These are phyloP conservation scores for Jacaranda mimosifolia DNA, from an alignment of 257 asterid species.

Conservation along the genomic window DNA sequence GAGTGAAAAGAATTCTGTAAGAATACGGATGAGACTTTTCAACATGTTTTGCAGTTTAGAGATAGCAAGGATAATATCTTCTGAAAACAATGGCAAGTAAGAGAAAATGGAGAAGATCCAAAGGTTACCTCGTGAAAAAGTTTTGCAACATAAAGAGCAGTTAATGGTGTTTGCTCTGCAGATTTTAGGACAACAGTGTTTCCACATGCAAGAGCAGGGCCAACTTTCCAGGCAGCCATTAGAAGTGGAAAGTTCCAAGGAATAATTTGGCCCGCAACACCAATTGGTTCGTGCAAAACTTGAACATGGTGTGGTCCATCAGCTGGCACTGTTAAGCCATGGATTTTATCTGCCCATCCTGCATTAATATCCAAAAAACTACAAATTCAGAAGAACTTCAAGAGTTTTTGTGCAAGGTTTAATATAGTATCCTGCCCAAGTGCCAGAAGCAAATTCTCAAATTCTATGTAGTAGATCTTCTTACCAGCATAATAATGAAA, in stretches of 20 bases:
- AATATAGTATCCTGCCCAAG: background rate
- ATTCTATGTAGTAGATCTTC: too few species aligned
- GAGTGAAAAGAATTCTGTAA: too few species aligned
- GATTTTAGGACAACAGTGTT: slow-evolving; percentile 76
- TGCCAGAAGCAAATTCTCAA: background rate
- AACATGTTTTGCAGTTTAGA: too few species aligned
- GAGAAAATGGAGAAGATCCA: too few species aligned
- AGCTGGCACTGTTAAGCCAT: slow-evolving; percentile 78
- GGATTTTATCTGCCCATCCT: slow-evolving; percentile 92
- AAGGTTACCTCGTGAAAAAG: slow-evolving; percentile 68
- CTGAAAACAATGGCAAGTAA: too few species aligned
- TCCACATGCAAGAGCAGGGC: slow-evolving; percentile 83
- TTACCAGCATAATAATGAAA: slow-evolving; percentile 82
- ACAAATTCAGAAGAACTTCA: background rate
- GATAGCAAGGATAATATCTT: too few species aligned
- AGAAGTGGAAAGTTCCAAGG: slow-evolving; percentile 91
- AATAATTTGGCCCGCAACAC: slow-evolving; percentile 83
- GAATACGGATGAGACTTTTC: too few species aligned
- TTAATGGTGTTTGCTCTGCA: slow-evolving; percentile 90
- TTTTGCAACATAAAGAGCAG: slow-evolving; percentile 77
- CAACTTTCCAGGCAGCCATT: slow-evolving; percentile 87
- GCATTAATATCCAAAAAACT: slow-evolving; percentile 17
- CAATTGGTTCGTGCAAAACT: slow-evolving; percentile 83
- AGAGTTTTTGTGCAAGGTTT: background rate
- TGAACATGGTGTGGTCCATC: slow-evolving; percentile 76